Conservation (phyloP, 2,329 filamentous ascomycete genomes). For the Lachnellula cervina region DNA sequence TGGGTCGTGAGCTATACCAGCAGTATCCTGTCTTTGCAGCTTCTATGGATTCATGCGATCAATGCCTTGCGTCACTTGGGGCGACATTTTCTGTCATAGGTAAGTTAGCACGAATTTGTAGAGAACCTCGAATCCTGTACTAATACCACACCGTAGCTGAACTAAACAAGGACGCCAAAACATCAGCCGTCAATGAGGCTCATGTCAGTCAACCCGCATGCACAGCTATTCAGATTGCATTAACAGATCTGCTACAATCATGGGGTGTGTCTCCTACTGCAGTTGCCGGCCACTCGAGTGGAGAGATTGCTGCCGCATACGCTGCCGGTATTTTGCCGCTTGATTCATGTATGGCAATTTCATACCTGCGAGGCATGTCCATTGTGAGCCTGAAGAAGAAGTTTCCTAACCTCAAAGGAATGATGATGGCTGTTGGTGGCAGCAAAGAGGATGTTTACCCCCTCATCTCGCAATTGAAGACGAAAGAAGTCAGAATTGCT, state of each 20-base stretch:
- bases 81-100: constrained; percentile 22
- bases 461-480: constrained; percentile 2
- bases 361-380: constrained; percentile 36
- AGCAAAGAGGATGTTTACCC: constrained; percentile 11
- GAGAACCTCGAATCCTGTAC: background rate
- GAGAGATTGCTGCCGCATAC: constrained; percentile 46
- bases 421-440: constrained; percentile 16
- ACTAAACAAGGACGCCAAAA: constrained; percentile 21
- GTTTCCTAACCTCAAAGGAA: constrained; percentile 9
- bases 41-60: constrained; percentile 27
- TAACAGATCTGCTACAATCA: constrained; percentile 40
- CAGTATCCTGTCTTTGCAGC: constrained; percentile 21
- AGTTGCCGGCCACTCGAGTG: constrained; percentile 42
- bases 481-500: constrained; percentile 18
- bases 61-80: constrained; percentile 28
- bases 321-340: constrained; percentile 33
- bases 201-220: constrained; percentile 38
- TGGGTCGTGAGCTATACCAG: constrained; percentile 24
- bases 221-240: constrained; percentile 43
- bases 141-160: constrained; percentile 14
- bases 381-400: constrained; percentile 12
- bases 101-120: constrained; percentile 2
- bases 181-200: constrained; percentile 16
- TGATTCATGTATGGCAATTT: constrained; percentile 37
- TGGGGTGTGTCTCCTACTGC: constrained; percentile 36